phyloP scores from a whole-genome alignment of 108 stramenopile species.

The Cyclotella atomus region DNA sequence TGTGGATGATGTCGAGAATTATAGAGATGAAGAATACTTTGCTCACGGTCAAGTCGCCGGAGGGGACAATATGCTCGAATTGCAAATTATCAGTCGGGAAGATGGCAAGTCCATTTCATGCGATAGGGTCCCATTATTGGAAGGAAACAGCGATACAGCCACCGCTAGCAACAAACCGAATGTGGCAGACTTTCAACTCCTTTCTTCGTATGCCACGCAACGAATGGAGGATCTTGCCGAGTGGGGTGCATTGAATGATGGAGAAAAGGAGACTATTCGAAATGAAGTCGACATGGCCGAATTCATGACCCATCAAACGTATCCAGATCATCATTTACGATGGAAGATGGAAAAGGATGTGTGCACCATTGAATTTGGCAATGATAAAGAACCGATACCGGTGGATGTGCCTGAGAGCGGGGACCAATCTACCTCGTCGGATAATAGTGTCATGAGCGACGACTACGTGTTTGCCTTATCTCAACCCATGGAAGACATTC shows the following conservation, averaged over 20 bases:
- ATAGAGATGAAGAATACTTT: constrained; percentile 6
- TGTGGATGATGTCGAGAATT: constrained; percentile 4
- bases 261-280: constrained; percentile 29
- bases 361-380: constrained; percentile 25
- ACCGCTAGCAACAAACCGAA: constrained; percentile 10
- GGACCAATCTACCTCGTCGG: constrained; percentile 31
- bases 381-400: neutral
- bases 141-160: constrained; percentile 1
- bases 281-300: constrained; percentile 30
- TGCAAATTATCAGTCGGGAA: constrained; percentile 72
- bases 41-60: constrained; percentile 12
- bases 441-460: constrained; percentile 72
- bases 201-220: constrained; percentile 66
- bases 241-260: constrained; percentile 50
- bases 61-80: constrained; percentile 62
- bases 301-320: constrained; percentile 24
- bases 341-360: constrained; percentile 64
- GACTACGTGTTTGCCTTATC: constrained; percentile 69
- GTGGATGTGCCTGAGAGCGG: constrained; percentile 22
- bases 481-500: constrained; percentile 32
- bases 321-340: constrained; percentile 65
- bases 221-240: constrained; percentile 75
- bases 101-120: constrained; percentile 54
- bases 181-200: constrained; percentile 46
- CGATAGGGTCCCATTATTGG: constrained; percentile 24